Evolutionary conservation across 805 yeast species (phyloP).

Genomic region (Lachancea cidri): DNA sequence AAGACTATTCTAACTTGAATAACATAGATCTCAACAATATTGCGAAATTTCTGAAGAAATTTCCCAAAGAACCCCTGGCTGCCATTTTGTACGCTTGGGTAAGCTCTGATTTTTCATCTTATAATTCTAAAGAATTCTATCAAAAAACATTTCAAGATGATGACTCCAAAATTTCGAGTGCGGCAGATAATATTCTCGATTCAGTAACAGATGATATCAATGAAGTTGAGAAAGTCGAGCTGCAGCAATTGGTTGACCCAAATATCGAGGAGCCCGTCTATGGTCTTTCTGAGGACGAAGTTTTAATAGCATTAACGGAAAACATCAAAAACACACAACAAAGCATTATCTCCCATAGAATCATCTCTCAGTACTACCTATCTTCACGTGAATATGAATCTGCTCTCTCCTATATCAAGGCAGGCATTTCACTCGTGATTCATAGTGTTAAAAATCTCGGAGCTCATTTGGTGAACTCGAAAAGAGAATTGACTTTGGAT

Average conservation of each 20-base stretch:
- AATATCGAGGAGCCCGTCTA: slow-evolving; percentile 18
- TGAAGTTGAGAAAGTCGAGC: slow-evolving; percentile 17
- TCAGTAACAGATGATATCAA: slow-evolving; percentile 20
- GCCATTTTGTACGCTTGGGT: slow-evolving; percentile 56
- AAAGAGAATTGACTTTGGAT: slow-evolving; percentile 53
- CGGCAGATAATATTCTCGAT: slow-evolving; percentile 8
- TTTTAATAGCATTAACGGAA: slow-evolving; percentile 45
- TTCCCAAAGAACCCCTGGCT: slow-evolving; percentile 59
- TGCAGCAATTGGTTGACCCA: slow-evolving; percentile 22
- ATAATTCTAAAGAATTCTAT: slow-evolving; percentile 34
- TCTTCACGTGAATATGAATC: slow-evolving; percentile 57
- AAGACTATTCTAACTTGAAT: slow-evolving; percentile 48
- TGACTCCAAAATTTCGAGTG: slow-evolving; percentile 4
- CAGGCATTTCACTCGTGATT: slow-evolving; percentile 54
- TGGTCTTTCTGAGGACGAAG: slow-evolving; percentile 43
- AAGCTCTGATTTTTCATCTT: slow-evolving; percentile 65
- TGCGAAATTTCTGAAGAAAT: slow-evolving; percentile 48
- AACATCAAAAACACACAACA: slow-evolving; percentile 44
- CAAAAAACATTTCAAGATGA: slow-evolving; percentile 15
- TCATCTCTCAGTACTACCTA: slow-evolving; percentile 55
- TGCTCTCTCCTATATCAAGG: slow-evolving; percentile 55
- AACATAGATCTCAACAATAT: slow-evolving; percentile 45
- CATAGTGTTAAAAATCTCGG: slow-evolving; percentile 44
- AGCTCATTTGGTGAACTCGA: slow-evolving; percentile 45
- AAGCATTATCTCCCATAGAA: slow-evolving; percentile 58